Conservation (phyloP, 169 alveolate genomes). For the Plasmodium sp. region DNA sequence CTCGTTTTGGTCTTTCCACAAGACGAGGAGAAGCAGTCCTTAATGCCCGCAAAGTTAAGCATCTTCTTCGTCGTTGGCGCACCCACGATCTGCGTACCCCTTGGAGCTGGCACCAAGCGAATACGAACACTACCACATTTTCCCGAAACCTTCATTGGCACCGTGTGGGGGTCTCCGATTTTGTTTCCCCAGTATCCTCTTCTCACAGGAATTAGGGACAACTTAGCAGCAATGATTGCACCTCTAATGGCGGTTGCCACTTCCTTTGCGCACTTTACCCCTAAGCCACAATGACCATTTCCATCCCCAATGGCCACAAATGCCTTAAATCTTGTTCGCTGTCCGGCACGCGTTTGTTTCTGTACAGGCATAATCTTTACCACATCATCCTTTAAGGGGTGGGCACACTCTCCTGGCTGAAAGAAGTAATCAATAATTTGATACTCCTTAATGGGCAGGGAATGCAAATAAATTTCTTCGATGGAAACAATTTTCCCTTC, state of each 20-base stretch:
- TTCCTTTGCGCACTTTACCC: slow-evolving; percentile 99
- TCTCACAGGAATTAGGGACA: slow-evolving; percentile 98
- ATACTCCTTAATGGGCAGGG: slow-evolving; percentile 99
- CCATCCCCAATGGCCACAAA: slow-evolving; percentile 99
- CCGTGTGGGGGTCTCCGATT: slow-evolving; percentile 99
- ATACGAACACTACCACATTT: slow-evolving; percentile 99
- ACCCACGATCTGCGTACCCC: slow-evolving; percentile 99
- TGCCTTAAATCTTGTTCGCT: slow-evolving; percentile 99
- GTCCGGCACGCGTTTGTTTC: slow-evolving; percentile 99
- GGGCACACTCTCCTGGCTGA: slow-evolving; percentile 86
- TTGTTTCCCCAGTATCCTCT: slow-evolving; percentile 99
- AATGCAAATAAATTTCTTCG: slow-evolving; percentile 99
- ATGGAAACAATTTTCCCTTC: slow-evolving; percentile 96
- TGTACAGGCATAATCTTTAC: slow-evolving; percentile 99
- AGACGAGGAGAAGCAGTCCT: slow-evolving; percentile 98
- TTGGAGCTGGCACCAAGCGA: slow-evolving; percentile 99
- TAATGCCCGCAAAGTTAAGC: slow-evolving; percentile 98
- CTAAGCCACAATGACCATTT: slow-evolving; percentile 98
- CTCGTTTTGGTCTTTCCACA: slow-evolving; percentile 98
- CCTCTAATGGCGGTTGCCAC: slow-evolving; percentile 99
- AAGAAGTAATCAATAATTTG: slow-evolving; percentile 97
- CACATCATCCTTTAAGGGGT: slow-evolving; percentile 98
- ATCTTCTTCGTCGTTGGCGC: slow-evolving; percentile 99
- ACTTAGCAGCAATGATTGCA: slow-evolving; percentile 99
- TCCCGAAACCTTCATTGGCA: slow-evolving; percentile 99